Base-by-base conservation (phyloP, 805 yeast genomes). In the Candida sakaeoensis region DNA sequence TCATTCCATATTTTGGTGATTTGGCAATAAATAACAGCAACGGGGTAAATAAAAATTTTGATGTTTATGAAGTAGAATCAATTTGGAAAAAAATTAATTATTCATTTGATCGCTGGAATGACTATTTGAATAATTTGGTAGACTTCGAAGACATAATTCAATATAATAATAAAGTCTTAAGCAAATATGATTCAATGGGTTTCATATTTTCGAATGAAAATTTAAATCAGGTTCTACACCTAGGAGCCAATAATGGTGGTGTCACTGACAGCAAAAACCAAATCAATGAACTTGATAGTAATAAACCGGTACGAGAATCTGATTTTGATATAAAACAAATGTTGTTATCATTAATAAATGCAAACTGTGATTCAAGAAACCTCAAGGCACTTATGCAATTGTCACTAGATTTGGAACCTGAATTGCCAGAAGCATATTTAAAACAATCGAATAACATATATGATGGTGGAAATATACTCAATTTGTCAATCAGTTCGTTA, bases 1-100 rank as follows among this genome's bases (percentile, higher is more conserved):
- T 85, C 9, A 80, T 91, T 33, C 96, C 98, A 1, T 90, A 81
- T 54, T 90, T 87, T 64, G 97, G 96, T 8, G 98, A 90, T 55
- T 68, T 90, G 47, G 68, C 79, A 8, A 78, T 88, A 13, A 65
- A 65, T 47, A 73, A 68, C 45, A 15, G 13, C 17, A 9, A 13
- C 15, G 25, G 31, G 8, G 17, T 16, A 34, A 17, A 16, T 19
- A 38, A 29, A 14, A 23, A 27, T 34, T 41, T 58, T 3, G 65
- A 70, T 17, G 59, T 81, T 37, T 65, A 67, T 42, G 82, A 79
- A 36, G 74, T 85, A 46, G 85, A 82, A 43, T 72, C 77, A 33
- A 75, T 80, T 43, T 76, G 86, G 47, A 80, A 76, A 49, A 72
- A 86, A 36, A 78, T 89, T 3, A 72, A 77, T 42, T 79, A 81